Evolutionary conservation across 2,329 filamentous ascomycete genomes (phyloP).

Genomic region (Trichoderma breve): DNA sequence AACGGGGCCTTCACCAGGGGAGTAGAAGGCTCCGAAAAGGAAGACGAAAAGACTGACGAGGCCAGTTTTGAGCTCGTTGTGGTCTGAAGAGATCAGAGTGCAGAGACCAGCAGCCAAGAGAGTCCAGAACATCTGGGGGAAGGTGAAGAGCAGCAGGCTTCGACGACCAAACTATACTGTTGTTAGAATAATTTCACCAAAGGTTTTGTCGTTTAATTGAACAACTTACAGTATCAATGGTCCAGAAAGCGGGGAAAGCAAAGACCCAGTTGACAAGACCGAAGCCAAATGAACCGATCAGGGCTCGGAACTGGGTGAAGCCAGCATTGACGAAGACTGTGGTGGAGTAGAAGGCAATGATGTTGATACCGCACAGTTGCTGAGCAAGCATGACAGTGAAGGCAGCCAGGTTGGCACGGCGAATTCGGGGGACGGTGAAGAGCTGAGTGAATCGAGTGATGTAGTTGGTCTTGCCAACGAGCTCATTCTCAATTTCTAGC

Average conservation of each 20-base stretch:
- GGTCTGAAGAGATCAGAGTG: conserved; percentile 35
- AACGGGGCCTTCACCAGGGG: conserved; percentile 62
- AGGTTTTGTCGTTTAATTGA: no score
- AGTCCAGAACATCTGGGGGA: conserved; percentile 64
- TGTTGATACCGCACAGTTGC: conserved; percentile 68
- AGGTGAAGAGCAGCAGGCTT: conserved; percentile 61
- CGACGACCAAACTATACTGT: conserved; percentile 54
- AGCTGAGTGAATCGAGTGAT: conserved; percentile 55
- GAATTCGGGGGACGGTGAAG: conserved; percentile 66
- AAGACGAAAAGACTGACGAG: conserved; percentile 62
- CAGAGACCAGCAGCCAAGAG: conserved; percentile 45
- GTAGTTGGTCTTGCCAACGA: conserved; percentile 40
- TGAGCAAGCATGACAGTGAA: conserved; percentile 78
- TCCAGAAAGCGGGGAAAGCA: conserved; percentile 64
- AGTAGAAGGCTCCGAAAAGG: conserved; percentile 64
- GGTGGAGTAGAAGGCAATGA: conserved; percentile 71
- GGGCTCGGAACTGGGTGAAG: conserved; percentile 52
- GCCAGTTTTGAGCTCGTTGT: conserved; percentile 45
- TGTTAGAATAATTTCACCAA: conserved; percentile 16
- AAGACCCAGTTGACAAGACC: conserved; percentile 63
- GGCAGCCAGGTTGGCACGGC: conserved; percentile 71
- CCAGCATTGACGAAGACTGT: conserved; percentile 60
- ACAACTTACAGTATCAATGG: conserved; percentile 56
- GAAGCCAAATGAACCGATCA: conserved; percentile 48
- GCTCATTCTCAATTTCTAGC: conserved; percentile 41